A percentile compares a stretch with the other conserved stretches of the same genome.
phyloP scores from a whole-genome alignment of 1,284 basidiomycete genomes.

The Boletus subluridellus region DNA sequence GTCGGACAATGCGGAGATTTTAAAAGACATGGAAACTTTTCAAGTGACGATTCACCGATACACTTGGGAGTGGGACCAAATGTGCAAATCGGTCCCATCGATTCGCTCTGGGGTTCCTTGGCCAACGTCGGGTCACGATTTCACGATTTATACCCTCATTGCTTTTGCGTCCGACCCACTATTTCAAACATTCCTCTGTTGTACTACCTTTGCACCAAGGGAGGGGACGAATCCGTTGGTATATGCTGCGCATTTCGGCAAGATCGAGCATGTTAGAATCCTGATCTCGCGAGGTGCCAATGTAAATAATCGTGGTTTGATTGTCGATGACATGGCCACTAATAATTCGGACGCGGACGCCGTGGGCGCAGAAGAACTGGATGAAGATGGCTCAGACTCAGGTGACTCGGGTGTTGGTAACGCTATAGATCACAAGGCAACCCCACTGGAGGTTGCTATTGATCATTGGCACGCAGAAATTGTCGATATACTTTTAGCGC shows the following conservation, averaged over 20 bases:
- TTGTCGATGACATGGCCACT: neutral
- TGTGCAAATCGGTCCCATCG: neutral
- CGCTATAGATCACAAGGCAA: neutral
- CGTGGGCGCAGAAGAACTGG: too few species aligned
- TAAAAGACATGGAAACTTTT: too few species aligned
- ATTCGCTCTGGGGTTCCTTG: neutral
- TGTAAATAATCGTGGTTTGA: neutral
- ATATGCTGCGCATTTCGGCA: neutral
- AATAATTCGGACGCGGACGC: neutral
- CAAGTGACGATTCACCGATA: neutral
- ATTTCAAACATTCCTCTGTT: neutral
- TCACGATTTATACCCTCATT: neutral
- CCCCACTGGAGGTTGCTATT: neutral
- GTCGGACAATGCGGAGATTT: neutral
- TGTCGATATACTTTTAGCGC: neutral
- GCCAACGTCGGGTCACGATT: neutral
- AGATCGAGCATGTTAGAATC: neutral
- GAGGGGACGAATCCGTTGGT: neutral
- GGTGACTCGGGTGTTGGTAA: neutral
- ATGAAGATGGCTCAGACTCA: neutral
- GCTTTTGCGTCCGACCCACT: neutral
- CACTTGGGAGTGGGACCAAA: slow-evolving; percentile 1
- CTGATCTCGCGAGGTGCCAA: neutral
- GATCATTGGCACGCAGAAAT: neutral
- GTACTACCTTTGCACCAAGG: neutral